phyloP scores from a whole-genome alignment of 129 eudicot genomes.

The carrot (Daucus carota) region DNA sequence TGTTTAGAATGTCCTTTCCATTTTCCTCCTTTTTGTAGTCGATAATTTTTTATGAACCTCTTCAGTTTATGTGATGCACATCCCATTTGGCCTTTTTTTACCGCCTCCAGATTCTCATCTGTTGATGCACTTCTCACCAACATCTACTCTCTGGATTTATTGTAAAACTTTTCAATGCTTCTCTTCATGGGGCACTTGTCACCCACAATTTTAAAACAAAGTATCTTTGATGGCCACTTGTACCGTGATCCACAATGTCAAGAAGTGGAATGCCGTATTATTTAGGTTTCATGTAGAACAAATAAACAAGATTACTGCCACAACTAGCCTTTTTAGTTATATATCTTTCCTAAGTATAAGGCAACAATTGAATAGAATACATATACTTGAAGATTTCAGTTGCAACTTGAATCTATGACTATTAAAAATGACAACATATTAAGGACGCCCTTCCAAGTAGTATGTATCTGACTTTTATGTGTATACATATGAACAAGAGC shows the following conservation, averaged over 20 bases:
- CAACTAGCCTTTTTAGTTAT: neutral
- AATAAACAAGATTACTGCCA: neutral
- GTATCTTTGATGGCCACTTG: neutral
- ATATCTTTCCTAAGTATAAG: neutral
- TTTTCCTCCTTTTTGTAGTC: neutral
- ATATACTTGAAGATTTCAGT: neutral
- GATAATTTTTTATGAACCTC: neutral
- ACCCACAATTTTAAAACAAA: neutral
- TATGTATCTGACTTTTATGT: neutral
- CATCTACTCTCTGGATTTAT: neutral
- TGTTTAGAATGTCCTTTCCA: neutral
- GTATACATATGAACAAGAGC: neutral
- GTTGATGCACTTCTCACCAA: neutral
- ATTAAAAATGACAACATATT: neutral
- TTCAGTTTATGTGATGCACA: neutral
- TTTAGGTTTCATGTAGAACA: neutral
- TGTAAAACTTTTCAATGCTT: neutral
- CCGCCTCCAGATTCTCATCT: neutral
- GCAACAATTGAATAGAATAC: neutral
- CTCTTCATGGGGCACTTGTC: neutral
- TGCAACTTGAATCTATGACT: neutral
- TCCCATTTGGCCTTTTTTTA: neutral
- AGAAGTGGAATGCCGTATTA: too few relatives aligned
- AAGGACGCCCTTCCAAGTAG: neutral
- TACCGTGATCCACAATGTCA: too few relatives aligned